These are phyloP conservation scores for Mixia osmundae DNA, from an alignment of 1,284 basidiomycete species.

Conservation along the genomic window DNA sequence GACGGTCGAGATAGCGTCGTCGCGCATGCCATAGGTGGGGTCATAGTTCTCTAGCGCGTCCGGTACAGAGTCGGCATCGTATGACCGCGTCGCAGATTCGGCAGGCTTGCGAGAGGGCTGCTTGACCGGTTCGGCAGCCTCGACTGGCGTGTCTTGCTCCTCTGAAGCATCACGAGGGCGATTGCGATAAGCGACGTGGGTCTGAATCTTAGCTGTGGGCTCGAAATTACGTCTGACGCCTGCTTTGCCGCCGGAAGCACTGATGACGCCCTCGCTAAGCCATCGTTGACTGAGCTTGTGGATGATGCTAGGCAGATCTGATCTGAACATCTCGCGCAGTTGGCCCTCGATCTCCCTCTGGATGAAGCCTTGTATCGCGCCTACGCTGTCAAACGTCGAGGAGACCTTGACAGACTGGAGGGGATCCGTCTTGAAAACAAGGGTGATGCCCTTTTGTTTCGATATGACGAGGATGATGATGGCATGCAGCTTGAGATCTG, in stretches of 20 bases:
- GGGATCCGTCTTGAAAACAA: slow-evolving; percentile 99
- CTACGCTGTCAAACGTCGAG: slow-evolving; percentile 92
- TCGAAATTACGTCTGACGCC: too few relatives aligned
- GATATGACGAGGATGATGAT: slow-evolving; percentile 96
- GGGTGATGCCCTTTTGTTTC: slow-evolving; percentile 86
- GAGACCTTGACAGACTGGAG: slow-evolving; percentile 93
- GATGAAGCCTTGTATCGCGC: slow-evolving; percentile 89
- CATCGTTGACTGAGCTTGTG: slow-evolving; percentile 87
- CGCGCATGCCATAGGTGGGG: slow-evolving; percentile 89
- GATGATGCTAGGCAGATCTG: slow-evolving; percentile 90
- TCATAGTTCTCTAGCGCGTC: slow-evolving; percentile 71
- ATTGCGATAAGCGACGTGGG: too few relatives aligned
- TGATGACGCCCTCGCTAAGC: slow-evolving; percentile 23
- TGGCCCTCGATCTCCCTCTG: slow-evolving; percentile 93
- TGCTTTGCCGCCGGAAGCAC: not conserved
- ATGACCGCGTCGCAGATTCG: too few relatives aligned
- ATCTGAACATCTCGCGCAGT: slow-evolving; percentile 89
- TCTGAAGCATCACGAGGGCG: not conserved
- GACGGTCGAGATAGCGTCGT: slow-evolving; percentile 57
- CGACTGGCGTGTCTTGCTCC: too few relatives aligned
- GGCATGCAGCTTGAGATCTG: slow-evolving; percentile 73
- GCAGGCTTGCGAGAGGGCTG: too few relatives aligned
- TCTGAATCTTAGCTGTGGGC: too few relatives aligned
- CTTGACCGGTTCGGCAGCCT: too few relatives aligned
- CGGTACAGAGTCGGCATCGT: slow-evolving; percentile 28